These are phyloP conservation scores for Talaromyces sp. DNA, from an alignment of 2,329 filamentous ascomycete genomes.

Conservation along the genomic window DNA sequence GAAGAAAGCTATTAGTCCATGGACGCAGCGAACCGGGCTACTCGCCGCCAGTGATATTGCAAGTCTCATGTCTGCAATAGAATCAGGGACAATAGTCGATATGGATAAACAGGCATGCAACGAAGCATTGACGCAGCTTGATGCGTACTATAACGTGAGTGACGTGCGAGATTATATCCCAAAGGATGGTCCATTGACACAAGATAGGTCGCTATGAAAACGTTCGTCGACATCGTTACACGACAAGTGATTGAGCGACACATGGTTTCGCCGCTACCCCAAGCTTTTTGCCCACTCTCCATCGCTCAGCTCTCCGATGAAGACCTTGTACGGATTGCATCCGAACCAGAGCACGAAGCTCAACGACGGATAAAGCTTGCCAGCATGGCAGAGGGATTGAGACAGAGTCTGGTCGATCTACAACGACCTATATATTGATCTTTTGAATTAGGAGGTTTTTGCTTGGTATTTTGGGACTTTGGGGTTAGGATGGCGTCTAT, in stretches of 20 bases:
- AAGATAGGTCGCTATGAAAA: background rate
- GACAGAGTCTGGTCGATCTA: background rate
- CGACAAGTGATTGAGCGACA: background rate
- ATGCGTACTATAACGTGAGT: constrained; percentile 1
- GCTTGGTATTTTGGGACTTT: background rate
- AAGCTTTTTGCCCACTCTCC: background rate
- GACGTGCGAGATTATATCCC: background rate
- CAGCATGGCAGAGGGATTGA: background rate
- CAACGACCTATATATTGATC: background rate
- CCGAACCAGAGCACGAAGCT: background rate
- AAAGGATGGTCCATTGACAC: background rate
- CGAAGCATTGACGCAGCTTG: background rate
- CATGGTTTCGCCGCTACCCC: background rate
- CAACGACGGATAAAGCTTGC: background rate
- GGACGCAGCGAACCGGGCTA: too few species aligned
- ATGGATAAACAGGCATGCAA: background rate
- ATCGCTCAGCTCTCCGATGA: background rate
- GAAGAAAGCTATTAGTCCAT: background rate
- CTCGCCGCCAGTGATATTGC: too few species aligned
- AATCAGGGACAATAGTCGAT: background rate
- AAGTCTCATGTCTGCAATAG: background rate
- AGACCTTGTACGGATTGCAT: background rate
- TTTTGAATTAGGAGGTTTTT: too few species aligned
- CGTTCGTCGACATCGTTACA: background rate
- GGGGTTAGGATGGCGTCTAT: background rate